Conservation (phyloP, 805 yeast genomes). For the Candida railenensis region DNA sequence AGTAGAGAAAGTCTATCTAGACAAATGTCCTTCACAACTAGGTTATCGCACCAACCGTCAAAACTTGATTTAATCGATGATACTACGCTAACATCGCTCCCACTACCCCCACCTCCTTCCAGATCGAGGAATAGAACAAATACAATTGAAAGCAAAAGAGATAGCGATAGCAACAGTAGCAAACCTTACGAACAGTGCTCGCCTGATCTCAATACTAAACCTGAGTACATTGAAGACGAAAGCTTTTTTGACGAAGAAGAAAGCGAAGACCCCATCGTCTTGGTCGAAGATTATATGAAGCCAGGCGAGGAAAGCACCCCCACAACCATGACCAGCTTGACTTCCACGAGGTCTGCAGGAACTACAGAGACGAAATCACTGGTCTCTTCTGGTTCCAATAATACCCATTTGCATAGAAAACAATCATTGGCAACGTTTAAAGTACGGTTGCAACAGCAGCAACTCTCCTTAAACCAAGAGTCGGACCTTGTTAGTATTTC, state of each 20-base stretch:
- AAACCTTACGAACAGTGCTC: slow-evolving; percentile 6
- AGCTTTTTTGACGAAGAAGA: slow-evolving; percentile 17
- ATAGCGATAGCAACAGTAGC: not conserved
- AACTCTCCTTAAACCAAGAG: not conserved
- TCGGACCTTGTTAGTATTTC: slow-evolving; percentile 1
- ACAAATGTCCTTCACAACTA: not conserved
- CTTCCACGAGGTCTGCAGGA: not conserved
- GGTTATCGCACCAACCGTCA: slow-evolving; percentile 33
- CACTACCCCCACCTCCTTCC: slow-evolving; percentile 48
- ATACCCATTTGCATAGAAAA: slow-evolving; percentile 20
- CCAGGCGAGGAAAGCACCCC: not conserved
- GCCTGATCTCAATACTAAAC: not conserved
- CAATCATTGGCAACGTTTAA: slow-evolving; percentile 40
- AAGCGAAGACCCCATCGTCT: slow-evolving; percentile 40
- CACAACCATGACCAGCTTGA: not conserved
- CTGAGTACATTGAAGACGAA: slow-evolving; percentile 11
- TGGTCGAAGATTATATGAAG: slow-evolving; percentile 59
- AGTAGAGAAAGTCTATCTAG: not conserved
- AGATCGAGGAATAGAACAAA: not conserved
- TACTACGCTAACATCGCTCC: slow-evolving; percentile 49
- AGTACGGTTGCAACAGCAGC: slow-evolving; percentile 12
- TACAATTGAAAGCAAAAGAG: slow-evolving; percentile 2
- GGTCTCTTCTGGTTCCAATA: not conserved
- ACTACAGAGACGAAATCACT: not conserved
- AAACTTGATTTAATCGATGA: slow-evolving; percentile 49